Conservation (phyloP, 83 land plant species). For the Picea abies region DNA sequence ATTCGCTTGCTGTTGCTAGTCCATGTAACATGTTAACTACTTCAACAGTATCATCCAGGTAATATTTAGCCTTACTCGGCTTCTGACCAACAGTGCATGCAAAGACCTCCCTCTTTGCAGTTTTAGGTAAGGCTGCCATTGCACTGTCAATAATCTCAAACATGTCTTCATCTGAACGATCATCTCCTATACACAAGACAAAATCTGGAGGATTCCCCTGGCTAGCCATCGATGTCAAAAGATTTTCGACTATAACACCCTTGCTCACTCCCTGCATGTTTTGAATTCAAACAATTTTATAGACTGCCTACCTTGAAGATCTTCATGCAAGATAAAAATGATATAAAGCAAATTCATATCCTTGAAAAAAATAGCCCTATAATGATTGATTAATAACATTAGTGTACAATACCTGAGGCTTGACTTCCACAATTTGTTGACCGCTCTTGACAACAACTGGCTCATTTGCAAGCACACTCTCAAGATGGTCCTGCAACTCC, state of each 20-base stretch:
- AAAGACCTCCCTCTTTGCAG: constrained; percentile 22
- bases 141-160: constrained; percentile 30
- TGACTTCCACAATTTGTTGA: constrained; percentile 37
- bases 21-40: constrained; percentile 30
- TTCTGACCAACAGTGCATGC: constrained; percentile 47
- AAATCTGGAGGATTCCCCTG: constrained; percentile 34
- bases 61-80: constrained; percentile 39
- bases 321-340: background rate
- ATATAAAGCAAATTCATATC: background rate
- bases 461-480: constrained; percentile 39
- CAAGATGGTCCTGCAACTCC: constrained; percentile 34
- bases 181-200: constrained; percentile 38
- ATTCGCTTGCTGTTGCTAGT: constrained; percentile 27
- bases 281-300: constrained; percentile 17
- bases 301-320: background rate
- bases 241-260: constrained; percentile 35
- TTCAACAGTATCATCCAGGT: constrained; percentile 32
- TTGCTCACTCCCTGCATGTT: constrained; percentile 40
- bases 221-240: constrained; percentile 22
- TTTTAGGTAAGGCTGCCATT: constrained; percentile 8
- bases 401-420: constrained; percentile 29
- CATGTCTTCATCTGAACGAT: constrained; percentile 46
- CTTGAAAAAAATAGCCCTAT: background rate
- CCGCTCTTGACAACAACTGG: constrained; percentile 40
- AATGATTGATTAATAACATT: background rate